Evolutionary conservation across 495 filamentous ascomycete species (phyloP), one percentile per base, ranked within the genome.

Genomic region (Chaetomium tenue): DNA sequence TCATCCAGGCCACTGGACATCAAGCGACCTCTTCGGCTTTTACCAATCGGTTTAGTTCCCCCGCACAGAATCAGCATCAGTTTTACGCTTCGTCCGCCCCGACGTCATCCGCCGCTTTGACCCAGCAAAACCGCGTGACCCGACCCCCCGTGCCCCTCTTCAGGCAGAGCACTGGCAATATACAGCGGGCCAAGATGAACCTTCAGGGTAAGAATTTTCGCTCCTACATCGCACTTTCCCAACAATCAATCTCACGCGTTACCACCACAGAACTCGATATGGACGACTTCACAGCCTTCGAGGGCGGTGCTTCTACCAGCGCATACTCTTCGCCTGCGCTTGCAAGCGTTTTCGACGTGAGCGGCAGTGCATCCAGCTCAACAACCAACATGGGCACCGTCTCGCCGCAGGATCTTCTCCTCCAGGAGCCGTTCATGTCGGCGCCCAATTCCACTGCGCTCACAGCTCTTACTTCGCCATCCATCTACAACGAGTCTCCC

Each of bases 381-480:
- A 64, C 75, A 52, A 70, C 75, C 68, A 83, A 84, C 72, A 71
- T 84, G 71, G 85, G 80, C 68, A 96, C 93, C 22, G 83, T 98
- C 54, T 98, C 93, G 60, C 93, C 93, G 16, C 87, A 88, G 74
- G 92, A 97, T 68, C 78, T 97, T 50, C 82, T 92, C 72, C 76
- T 89, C 65, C 70, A 74, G 58, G 89, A 91, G 64, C 79, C 82
- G 20, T 80, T 79, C 70, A 78, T 81, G 70, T 94, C 92, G 60
- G 87, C 91, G 33, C 91, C 92, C 46, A 90, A 91, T 60, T 96
- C 93, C 0, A 81, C 88, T 47, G 86, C 91, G 16, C 89, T 92
- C 72, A 95, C 92, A 8, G 87, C 92, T 63, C 69, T 97, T 68
- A 94, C 92, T 60, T 95, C 93, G 59, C 93, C 90, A 37, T 88